Evolutionary conservation across 2,329 filamentous ascomycete species (phyloP), one percentile per base, ranked within the genome.

Genomic region (Calonectria pteridis): DNA sequence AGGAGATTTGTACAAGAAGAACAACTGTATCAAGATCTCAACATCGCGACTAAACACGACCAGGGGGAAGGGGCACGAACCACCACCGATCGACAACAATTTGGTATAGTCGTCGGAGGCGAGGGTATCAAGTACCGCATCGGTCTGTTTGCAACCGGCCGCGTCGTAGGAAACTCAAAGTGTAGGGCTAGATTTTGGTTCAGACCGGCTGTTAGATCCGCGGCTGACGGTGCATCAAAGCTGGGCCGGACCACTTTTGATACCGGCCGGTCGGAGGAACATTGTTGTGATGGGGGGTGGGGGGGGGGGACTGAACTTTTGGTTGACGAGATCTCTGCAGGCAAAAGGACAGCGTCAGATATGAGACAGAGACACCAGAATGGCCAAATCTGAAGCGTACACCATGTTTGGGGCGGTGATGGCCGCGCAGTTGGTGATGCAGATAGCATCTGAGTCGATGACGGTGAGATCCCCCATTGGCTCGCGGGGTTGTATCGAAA

Each of bases 351-450:
- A n/a, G 4, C 40, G 40, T 7, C 6, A 46, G 43, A 46, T 13
- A 23, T 46, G 43, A 46, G 43, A 46, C 43, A 46, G 91, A 18
- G 91, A 89, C 82, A 84, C 90, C 67, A 85, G 87, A 63, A 86
- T 90, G 20, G 89, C 88, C 58, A 84, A 84, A 89, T 66, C 81
- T 91, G 70, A 91, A 91, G 84, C 86, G n/a, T 88, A 4, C 77
- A 89, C 80, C 90, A 90, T 79, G 88, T 91, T 75, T 91, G 89
- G 89, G 89, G 89, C 68, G 89, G 89, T 59, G 88, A 91, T 78
- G 89, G 87, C 51, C 88, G 91, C 79, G 89, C 88, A 28, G 81
- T 91, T 13, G 83, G 88, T 71, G 84, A 84, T 51, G 79, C 84
- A 20, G 86, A 87, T 76, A 74, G 84, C 58, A 78, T 87, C 75